Evolutionary conservation across 768 basidiomycete species (phyloP), one percentile per base, ranked within the genome.

Genomic region (Gymnopilus dilepis): DNA sequence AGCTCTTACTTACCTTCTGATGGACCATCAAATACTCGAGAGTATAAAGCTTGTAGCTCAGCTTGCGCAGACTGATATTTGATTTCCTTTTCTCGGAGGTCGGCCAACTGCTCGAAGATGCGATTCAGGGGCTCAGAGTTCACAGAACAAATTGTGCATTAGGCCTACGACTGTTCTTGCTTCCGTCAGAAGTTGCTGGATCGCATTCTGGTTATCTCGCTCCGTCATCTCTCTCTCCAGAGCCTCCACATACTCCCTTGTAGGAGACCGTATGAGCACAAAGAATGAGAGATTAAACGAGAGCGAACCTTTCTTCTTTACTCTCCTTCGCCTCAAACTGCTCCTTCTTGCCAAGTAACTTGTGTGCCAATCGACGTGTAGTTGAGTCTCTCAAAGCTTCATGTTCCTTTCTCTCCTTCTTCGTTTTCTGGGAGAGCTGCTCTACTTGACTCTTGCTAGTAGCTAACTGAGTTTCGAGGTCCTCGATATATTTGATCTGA

Each of bases 201-300:
- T 65, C 45, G 72, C 67, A 48, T 67, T 67, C 40, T 67, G 72
- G 31, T 69, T 73, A 34, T 77, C 74, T 64, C 74, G 73, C 67
- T 79, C 78, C 6, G 71, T 67, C 67, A 78, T 70, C 64, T 81
- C 80, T 11, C 72, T 68, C 58, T 81, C 77, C 59, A 83, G 61
- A 1, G 81, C 80, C 58, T 80, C 80, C 3, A 82, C 73, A 59
- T 80, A 83, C 63, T 82, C 80, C 52, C 82, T 83, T 56, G 15
- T 42, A 42, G 3, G 52, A 15, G 15, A 41, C 7, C n/a, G 40
- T 15, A 59, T 53, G 33, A 30, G 42, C 8, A 17, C 41, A 26
- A 7, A 45, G 41, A 60, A 31, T 31, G n/a, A 13, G 8, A 58
- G 38, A 34, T n/a, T n/a, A 38, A 17, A 12, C 7, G 43, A 41